Percentiles rank a stretch among this genome's conserved stretches.
phyloP scores from a whole-genome alignment of 2,329 filamentous ascomycete genomes.

The Fusarium veterinarium region DNA sequence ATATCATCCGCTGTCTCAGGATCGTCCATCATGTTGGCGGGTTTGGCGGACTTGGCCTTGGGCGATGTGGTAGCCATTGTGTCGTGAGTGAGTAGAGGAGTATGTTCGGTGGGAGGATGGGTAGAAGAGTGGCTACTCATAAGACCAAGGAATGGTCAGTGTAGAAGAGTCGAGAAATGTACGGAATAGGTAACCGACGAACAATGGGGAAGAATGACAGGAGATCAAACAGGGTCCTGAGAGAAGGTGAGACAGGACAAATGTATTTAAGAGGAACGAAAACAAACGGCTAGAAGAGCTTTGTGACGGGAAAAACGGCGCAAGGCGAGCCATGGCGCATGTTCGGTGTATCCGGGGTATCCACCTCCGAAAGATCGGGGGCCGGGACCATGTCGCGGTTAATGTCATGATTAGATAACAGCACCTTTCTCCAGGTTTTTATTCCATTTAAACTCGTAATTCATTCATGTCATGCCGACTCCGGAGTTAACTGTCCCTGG shows the following conservation, averaged over 20 bases:
- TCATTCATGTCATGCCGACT: background rate
- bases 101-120: constrained; percentile 8
- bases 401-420: constrained; percentile 13
- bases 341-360: constrained; percentile 27
- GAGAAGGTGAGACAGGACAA: background rate
- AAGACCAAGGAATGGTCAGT: background rate
- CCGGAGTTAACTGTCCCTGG: background rate
- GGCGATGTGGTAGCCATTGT: constrained; percentile 13
- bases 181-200: background rate
- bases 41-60: constrained; percentile 12
- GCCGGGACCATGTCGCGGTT: constrained; percentile 3
- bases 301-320: constrained; percentile 29
- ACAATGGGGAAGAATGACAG: background rate
- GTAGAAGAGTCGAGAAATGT: background rate
- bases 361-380: constrained; percentile 28
- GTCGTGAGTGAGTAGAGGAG: constrained; percentile 10
- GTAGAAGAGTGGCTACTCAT: constrained; percentile 16
- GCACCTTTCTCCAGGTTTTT: constrained; percentile 21
- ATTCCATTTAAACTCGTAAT: constrained; percentile 31
- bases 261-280: constrained; percentile 17
- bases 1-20: constrained; percentile 21
- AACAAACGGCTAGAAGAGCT: constrained; percentile 30
- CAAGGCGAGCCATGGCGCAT: constrained; percentile 8
- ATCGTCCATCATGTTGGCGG: constrained; percentile 31
- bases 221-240: background rate